Conservation (phyloP, 148 eudicot genomes). For the Diospyros lotus region DNA sequence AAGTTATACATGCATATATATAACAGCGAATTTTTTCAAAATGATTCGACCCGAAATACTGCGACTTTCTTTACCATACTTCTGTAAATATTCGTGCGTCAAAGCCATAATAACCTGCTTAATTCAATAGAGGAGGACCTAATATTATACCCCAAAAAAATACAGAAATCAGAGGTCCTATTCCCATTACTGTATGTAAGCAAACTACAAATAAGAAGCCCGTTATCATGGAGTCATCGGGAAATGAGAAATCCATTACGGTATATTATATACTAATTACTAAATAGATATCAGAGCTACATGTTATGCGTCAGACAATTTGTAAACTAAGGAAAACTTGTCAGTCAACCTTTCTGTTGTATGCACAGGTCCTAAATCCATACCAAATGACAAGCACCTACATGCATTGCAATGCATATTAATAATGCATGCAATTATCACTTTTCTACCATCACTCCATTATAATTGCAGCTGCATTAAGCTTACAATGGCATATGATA, state of each 20-base stretch:
- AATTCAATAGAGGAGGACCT: too few relatives aligned
- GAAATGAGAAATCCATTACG: slow-evolving; percentile 6
- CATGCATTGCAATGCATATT: background rate
- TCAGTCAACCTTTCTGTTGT: background rate
- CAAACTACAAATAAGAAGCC: too few relatives aligned
- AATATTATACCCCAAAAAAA: too few relatives aligned
- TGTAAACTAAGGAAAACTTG: slow-evolving; percentile 2
- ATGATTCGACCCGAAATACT: too few relatives aligned
- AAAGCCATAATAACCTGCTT: too few relatives aligned
- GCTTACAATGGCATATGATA: background rate
- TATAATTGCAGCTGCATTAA: background rate
- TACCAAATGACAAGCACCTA: background rate
- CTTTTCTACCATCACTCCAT: background rate
- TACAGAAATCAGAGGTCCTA: too few relatives aligned
- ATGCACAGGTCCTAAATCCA: background rate
- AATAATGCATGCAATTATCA: background rate
- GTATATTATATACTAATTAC: background rate
- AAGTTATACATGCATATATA: too few relatives aligned
- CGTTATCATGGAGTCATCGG: background rate
- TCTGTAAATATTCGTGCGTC: too few relatives aligned
- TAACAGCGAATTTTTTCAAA: too few relatives aligned
- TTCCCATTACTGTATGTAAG: too few relatives aligned
- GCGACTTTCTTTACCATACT: too few relatives aligned
- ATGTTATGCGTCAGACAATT: background rate
- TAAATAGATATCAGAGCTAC: background rate